A percentile compares a stretch with the other conserved stretches of the same genome.
Conservation (phyloP, 2,329 filamentous ascomycete genomes). For the Ramichloridium luteum region DNA sequence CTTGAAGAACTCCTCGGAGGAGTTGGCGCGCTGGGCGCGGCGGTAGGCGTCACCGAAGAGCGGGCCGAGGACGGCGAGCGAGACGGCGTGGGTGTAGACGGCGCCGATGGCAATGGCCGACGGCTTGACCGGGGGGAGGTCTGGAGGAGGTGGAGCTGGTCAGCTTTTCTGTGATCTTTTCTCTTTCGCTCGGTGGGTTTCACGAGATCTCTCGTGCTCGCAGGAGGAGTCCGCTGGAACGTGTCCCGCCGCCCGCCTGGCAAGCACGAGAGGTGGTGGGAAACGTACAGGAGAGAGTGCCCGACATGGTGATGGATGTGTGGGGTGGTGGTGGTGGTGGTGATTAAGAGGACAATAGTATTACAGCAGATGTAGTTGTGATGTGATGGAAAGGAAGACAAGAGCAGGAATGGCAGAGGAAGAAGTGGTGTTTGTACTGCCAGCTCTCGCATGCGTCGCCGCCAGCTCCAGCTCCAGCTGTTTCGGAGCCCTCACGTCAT, state of each 20-base stretch:
- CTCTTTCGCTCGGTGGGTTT: no score
- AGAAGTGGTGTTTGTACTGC: no score
- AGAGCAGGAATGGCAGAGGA: no score
- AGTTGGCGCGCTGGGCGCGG: constrained; percentile 80
- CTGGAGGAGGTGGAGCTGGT: constrained; percentile 27
- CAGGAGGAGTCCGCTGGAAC: background rate
- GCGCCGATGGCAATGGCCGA: constrained; percentile 95
- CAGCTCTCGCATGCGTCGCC: no score
- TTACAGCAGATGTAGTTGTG: constrained; percentile 3
- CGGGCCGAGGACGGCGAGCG: constrained; percentile 74
- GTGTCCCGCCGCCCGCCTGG: constrained; percentile 1
- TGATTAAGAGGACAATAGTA: constrained; percentile 4
- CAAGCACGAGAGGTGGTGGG: constrained; percentile 1
- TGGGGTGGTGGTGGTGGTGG: constrained; percentile 5
- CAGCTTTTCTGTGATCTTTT: no score
- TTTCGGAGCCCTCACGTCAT: no score
- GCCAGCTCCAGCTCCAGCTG: no score
- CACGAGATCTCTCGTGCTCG: no score
- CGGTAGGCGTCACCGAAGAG: constrained; percentile 92
- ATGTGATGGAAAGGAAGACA: constrained; percentile 2
- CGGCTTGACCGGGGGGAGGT: constrained; percentile 81
- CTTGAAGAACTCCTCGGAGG: constrained; percentile 90
- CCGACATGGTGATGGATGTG: constrained; percentile 36
- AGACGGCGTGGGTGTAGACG: constrained; percentile 85
- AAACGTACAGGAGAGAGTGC: constrained; percentile 46